Base-by-base conservation (phyloP, 1,284 basidiomycete genomes). In the Rhizoctonia solani region DNA sequence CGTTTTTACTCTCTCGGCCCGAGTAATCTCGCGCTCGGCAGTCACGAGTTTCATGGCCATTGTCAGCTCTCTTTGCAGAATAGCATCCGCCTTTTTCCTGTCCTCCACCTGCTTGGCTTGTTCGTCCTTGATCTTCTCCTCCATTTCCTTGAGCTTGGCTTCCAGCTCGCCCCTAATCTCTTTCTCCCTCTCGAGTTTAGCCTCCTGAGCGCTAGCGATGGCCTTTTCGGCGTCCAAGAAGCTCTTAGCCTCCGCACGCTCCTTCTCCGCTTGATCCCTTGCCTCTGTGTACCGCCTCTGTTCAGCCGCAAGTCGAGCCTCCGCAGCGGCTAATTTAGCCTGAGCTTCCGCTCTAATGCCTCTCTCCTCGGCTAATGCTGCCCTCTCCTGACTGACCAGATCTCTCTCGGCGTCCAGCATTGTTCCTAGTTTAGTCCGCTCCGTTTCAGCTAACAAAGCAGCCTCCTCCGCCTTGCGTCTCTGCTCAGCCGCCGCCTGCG, bases 191-290 rank as follows among this genome's bases (percentile, higher is more conserved):
- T 34, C 58, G 30, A 63, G 25, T 25, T 37, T 63, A 32, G 58
- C 58, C 58, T 63, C 58, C 32, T 63, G 58, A 1, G 58, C 58
- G 16, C 46, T 37, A n/a, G 42, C 46, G n/a, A 63, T 50, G 34
- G 58, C 58, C 58, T 52, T 50, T 52, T 63, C 58, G 2, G 58
- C 58, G 13, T 63, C 58, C 47, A 63, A 63, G 52, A 63, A 63
- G 58, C 52, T 37, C 58, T 63, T 63, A 23, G 58, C 58, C 58
- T 63, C 37, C 47, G 34, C 34, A 19, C 46, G 47, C 58, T 63
- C 58, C 58, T 63, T 52, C 21, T 52, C 47, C 2, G 47, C 58
- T 37, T 39, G 19, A 32, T 63, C 58, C 32, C 58, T 63, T 30
- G 58, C 34, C 34, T 63, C 58, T 1, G 58, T 25, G 25, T 34